Percentiles rank a stretch among this genome's conserved stretches.
These are phyloP conservation scores for Sphaerostilbella broomeana DNA, from an alignment of 2,329 filamentous ascomycete genomes.

Conservation along the genomic window DNA sequence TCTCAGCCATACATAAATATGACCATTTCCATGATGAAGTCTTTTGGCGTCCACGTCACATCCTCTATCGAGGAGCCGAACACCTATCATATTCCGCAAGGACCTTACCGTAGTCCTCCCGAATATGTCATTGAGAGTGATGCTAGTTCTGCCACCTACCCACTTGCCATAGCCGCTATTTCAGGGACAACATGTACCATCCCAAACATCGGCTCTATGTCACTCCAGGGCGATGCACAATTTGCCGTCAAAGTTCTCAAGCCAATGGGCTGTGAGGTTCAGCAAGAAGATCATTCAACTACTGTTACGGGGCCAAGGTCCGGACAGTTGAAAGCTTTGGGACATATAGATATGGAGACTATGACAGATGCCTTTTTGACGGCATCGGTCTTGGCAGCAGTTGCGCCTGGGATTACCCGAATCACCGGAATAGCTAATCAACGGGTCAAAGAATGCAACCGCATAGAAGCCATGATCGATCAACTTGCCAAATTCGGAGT, in stretches of 20 bases:
- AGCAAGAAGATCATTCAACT: conserved; percentile 78
- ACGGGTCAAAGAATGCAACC: conserved; percentile 95
- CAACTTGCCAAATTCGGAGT: conserved; percentile 93
- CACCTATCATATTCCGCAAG: conserved; percentile 89
- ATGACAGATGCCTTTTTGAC: conserved; percentile 99
- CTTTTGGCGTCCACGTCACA: conserved; percentile 78
- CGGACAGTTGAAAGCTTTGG: conserved; percentile 66
- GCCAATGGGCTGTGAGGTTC: conserved; percentile 89
- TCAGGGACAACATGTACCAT: conserved; percentile 93
- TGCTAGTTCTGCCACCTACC: conserved; percentile 95
- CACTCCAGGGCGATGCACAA: conserved; percentile 87
- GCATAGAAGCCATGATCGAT: conserved; percentile 90
- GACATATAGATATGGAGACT: conserved; percentile 92
- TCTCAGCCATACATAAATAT: conserved; percentile 98
- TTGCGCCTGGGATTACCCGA: conserved; percentile 73
- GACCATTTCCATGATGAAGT: conserved; percentile 95
- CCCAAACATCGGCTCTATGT: conserved; percentile 88
- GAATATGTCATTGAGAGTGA: conserved; percentile 94
- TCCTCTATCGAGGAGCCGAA: conserved; percentile 73
- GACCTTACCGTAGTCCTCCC: conserved; percentile 71
- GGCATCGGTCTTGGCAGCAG: conserved; percentile 85
- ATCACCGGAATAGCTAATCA: conserved; percentile 97
- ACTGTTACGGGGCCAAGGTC: conserved; percentile 82
- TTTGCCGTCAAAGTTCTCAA: conserved; percentile 85
- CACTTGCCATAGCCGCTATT: conserved; percentile 87